Evolutionary conservation across 805 yeast species (phyloP), one percentile per base, ranked within the genome.

Genomic region (Candida vaughaniae): DNA sequence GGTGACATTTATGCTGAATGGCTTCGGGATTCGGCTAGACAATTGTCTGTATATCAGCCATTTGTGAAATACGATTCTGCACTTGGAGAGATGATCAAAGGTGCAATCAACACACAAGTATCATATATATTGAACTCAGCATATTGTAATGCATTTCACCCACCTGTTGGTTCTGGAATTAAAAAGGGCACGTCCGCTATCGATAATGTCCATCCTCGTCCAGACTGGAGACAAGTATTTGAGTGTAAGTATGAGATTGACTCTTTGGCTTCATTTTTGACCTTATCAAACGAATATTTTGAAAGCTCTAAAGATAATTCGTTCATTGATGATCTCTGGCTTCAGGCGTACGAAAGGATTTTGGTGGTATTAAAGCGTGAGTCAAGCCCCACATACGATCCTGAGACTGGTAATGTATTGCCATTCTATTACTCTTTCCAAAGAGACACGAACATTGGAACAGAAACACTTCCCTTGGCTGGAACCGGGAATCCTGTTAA

Each of bases 1-100:
- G 96, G 96, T 7, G 96, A 88, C 53, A 88, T 88, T 38, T 89
- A 86, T 56, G 96, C 96, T 2, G 95, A 88, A 58, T 88, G 96
- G 96, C 64, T 88, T 33, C 63, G 96, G 36, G 96, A 88, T 58
- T 80, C 95, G 1, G 86, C 95, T 0, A 67, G 93, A 48, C 96
- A 88, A 53, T 61, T 88, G 32, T 74, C 86, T 3, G 85, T 85
- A 2, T 89, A 87, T 56, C 80, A 82, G 49, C 77, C 78, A 6
- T 67, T 86, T 16, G 60, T 80, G 10, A 61, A 62, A 26, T 52
- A 71, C 36, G 93, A 87, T 49, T 46, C 55, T 1, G 40, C 48
- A 2, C 64, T 88, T 35, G 55, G 62, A 41, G 65, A 65, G 22
- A 60, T 88, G 54, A 69, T 88, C 22, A 66, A 64, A 42, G 96